Percentiles rank a stretch among this genome's conserved stretches.
phyloP scores from a whole-genome alignment of 2,329 filamentous ascomycete genomes.

The Colletotrichum tanaceti region DNA sequence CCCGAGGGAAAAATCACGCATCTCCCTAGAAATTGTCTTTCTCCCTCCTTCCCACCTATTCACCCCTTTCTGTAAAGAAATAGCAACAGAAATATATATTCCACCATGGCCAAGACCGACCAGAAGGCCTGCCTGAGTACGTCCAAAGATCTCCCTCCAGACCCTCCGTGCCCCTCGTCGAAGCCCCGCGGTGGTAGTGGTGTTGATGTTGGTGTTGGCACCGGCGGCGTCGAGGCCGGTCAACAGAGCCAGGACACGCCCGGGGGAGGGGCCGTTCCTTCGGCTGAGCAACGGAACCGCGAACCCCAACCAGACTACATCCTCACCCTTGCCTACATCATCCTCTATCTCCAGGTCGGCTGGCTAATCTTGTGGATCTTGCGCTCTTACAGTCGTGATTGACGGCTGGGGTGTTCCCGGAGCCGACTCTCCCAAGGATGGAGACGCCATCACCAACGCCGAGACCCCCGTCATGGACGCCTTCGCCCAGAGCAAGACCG shows the following conservation, averaged over 20 bases:
- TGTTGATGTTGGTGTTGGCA: constrained; percentile 14
- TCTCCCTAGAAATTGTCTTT: constrained; percentile 23
- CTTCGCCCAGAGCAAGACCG: constrained; percentile 83
- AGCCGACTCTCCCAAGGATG: constrained; percentile 82
- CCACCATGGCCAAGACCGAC: constrained; percentile 64
- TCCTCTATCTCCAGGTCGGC: constrained; percentile 67
- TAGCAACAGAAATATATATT: constrained; percentile 18
- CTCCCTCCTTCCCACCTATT: constrained; percentile 10
- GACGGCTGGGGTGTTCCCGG: constrained; percentile 96
- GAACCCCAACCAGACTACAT: constrained; percentile 42
- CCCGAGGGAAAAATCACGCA: constrained; percentile 52
- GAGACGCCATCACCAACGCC: constrained; percentile 94
- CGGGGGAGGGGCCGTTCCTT: constrained; percentile 32
- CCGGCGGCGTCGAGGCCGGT: constrained; percentile 19
- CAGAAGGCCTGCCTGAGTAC: constrained; percentile 73
- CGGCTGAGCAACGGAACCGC: constrained; percentile 26
- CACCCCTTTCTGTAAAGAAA: constrained; percentile 28
- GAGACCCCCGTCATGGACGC: constrained; percentile 95
- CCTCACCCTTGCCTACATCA: constrained; percentile 53
- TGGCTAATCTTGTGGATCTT: constrained; percentile 70
- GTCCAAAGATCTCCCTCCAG: constrained; percentile 53
- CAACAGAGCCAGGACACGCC: constrained; percentile 12
- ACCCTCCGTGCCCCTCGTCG: constrained; percentile 43
- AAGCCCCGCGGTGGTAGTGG: constrained; percentile 33
- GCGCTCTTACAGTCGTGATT: constrained; percentile 83